A percentile compares a stretch with the other conserved stretches of the same genome.
phyloP scores from a whole-genome alignment of 495 filamentous ascomycete genomes.

The Penicillium bovifimosum region DNA sequence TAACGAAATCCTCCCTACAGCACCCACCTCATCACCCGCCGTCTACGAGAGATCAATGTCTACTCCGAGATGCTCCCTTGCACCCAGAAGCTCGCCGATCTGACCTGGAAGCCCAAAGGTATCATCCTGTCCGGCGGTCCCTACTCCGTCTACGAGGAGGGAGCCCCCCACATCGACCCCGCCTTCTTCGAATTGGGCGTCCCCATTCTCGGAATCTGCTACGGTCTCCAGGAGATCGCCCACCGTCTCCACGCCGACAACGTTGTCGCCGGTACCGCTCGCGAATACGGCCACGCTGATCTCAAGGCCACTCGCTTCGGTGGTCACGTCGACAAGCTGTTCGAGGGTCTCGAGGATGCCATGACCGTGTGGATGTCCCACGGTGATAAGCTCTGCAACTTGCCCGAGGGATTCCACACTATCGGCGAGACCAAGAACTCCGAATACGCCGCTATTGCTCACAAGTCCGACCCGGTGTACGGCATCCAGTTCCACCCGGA shows the following conservation, averaged over 20 bases:
- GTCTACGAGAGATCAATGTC: constrained; percentile 74
- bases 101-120: constrained; percentile 76
- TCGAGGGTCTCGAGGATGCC: constrained; percentile 59
- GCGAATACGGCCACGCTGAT: constrained; percentile 67
- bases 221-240: constrained; percentile 78
- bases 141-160: constrained; percentile 67
- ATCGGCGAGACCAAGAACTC: constrained; percentile 73
- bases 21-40: constrained; percentile 65
- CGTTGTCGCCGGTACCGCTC: constrained; percentile 64
- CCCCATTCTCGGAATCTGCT: constrained; percentile 75
- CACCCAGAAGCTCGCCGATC: constrained; percentile 75
- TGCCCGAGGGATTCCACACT: constrained; percentile 65
- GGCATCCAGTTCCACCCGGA: constrained; percentile 75
- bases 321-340: constrained; percentile 64
- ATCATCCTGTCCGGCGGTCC: constrained; percentile 44
- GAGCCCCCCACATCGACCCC: constrained; percentile 68
- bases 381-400: constrained; percentile 69
- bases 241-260: constrained; percentile 62
- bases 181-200: constrained; percentile 73
- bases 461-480: constrained; percentile 57
- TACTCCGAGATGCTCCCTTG: constrained; percentile 92
- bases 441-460: constrained; percentile 75
- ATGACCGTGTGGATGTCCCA: constrained; percentile 83
- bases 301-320: constrained; percentile 47
- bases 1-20: no score